A percentile compares a stretch with the other conserved stretches of the same genome.
Conservation (phyloP, 495 filamentous ascomycete genomes). For the Xanthoparmelia taractica region DNA sequence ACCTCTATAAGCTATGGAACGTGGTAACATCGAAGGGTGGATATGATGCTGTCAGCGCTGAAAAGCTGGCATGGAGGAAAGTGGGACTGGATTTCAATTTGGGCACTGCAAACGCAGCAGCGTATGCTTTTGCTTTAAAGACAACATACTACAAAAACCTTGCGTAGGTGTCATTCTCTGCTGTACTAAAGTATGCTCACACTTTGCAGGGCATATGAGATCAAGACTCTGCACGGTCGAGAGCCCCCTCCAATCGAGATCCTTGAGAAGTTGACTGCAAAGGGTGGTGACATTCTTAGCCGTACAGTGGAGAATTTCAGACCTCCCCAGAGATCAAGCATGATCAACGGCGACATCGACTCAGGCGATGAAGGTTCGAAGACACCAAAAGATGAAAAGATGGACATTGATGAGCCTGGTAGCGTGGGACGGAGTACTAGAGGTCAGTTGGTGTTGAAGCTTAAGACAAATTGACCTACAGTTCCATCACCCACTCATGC, state of each 20-base stretch:
- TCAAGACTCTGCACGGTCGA: conserved; percentile 58
- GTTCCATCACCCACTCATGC: neutral
- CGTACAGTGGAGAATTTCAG: conserved; percentile 67
- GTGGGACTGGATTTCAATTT: conserved; percentile 59
- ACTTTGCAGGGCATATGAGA: conserved; percentile 63
- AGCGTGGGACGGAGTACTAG: conserved; percentile 54
- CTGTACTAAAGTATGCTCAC: conserved; percentile 1
- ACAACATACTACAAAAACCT: conserved; percentile 77
- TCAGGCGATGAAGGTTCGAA: conserved; percentile 47
- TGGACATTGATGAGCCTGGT: conserved; percentile 50
- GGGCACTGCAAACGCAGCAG: conserved; percentile 55
- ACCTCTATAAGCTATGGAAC: conserved; percentile 64
- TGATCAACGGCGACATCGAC: conserved; percentile 41
- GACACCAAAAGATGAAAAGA: conserved; percentile 56
- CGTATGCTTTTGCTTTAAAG: conserved; percentile 69
- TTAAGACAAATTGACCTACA: neutral
- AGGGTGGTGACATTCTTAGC: conserved; percentile 66
- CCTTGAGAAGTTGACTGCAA: conserved; percentile 65
- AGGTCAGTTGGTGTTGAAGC: conserved; percentile 31
- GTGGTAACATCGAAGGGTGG: conserved; percentile 62
- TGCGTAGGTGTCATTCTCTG: conserved; percentile 37
- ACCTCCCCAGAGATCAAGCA: conserved; percentile 27
- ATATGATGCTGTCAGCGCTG: conserved; percentile 71
- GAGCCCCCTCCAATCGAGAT: conserved; percentile 78
- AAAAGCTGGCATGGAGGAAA: conserved; percentile 71